Base-by-base conservation (phyloP, 108 stramenopile genomes). In the Skeletonema costatum region DNA sequence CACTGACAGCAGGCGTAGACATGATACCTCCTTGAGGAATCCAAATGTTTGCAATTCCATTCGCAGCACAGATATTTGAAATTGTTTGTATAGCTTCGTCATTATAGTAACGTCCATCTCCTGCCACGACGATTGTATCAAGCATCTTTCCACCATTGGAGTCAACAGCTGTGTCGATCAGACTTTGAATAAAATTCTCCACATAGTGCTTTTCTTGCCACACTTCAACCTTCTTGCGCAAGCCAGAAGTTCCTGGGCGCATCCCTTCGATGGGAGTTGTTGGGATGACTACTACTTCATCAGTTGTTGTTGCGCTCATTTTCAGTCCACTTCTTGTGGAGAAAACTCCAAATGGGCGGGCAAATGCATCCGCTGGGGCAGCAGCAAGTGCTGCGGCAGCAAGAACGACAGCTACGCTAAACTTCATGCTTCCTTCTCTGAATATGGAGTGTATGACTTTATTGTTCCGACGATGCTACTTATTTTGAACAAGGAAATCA, bases 181-280 rank as follows among this genome's bases (percentile, higher is more conserved):
- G 77, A 77, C 94, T 87, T 82, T 99, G 99, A 60, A 99, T 96
- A 74, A 99, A 99, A 84, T 99, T 99, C 79, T 98, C 96, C 44
- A 99, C 89, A 70, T 98, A 99, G 67, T 91, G 62, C 66, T 87
- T 70, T 11, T 88, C 92, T 76, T 89, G 87, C 94, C 94, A 95
- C 19, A 93, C 88, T 81, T 93, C 91, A 1, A 95, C 94, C 63
- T 95, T 95, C 86, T 99, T 99, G 14, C 99, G 83, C 48, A 99
- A 86, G 16, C 99, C 99, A 7, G 96, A 97, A 16, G 99, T 99
- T 60, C 96, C 96, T 0, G 96, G 96, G 53, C 87, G 91, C 94
- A 93, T 92, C 7, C 92, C 96, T 16, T 80, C 53, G 71, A 94
- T 94, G 13, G 95, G 95, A n/a, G 68, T 65, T 1, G 95, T 94